phyloP scores from a whole-genome alignment of 352 stramenopile genomes.

The Phytophthora tubulina region DNA sequence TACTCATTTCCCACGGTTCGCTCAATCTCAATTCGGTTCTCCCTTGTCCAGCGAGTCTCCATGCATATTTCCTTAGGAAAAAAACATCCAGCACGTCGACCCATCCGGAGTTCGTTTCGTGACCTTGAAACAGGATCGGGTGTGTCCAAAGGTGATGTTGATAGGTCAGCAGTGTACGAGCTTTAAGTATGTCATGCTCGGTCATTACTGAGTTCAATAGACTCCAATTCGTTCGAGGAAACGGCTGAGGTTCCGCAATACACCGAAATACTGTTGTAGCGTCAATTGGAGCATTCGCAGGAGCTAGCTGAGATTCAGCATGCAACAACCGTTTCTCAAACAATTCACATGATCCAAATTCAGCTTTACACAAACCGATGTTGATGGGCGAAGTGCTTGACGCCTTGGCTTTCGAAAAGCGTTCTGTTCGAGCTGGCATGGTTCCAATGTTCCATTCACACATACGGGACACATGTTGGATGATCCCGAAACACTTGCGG shows the following conservation, averaged over 20 bases:
- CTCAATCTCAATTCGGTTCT: no score
- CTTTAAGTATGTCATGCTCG: not conserved
- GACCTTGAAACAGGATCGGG: slow-evolving; percentile 13
- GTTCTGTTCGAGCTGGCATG: not conserved
- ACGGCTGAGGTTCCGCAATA: not conserved
- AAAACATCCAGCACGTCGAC: slow-evolving; percentile 7
- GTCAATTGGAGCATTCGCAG: no score
- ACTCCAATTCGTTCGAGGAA: not conserved
- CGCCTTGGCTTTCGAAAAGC: slow-evolving; percentile 5
- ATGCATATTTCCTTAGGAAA: slow-evolving; percentile 3
- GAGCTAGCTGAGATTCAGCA: no score
- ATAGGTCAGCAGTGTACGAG: not conserved
- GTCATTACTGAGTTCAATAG: not conserved
- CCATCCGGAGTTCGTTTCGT: slow-evolving; percentile 15
- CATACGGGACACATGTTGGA: not conserved
- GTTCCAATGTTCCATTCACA: not conserved
- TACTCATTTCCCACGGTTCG: no score
- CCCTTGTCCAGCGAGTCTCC: slow-evolving; percentile 2
- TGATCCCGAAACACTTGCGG: not conserved
- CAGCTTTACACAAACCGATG: not conserved
- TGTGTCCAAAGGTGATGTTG: slow-evolving; percentile 19
- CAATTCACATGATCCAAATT: not conserved
- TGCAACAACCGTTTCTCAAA: not conserved
- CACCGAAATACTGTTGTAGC: not conserved
- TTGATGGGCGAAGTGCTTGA: not conserved